Evolutionary conservation across 1,284 basidiomycete species (phyloP).

Genomic region (Paramarasmius palmivorus): DNA sequence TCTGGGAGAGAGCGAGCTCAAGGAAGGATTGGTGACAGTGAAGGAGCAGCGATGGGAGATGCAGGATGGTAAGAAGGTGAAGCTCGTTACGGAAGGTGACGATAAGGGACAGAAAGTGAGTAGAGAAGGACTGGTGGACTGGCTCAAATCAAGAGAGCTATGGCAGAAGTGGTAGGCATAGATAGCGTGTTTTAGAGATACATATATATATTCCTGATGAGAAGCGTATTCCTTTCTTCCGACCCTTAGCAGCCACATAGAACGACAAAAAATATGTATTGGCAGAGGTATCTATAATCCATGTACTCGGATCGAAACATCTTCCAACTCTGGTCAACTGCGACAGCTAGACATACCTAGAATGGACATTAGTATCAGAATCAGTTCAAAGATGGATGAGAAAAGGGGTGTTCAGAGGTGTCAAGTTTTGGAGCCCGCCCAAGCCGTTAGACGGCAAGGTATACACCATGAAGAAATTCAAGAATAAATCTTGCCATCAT

Average conservation of each 20-base stretch:
- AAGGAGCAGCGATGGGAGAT: constrained; percentile 91
- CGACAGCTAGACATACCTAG: no score
- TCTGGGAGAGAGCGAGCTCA: constrained; percentile 85
- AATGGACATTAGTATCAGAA: no score
- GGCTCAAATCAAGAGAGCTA: constrained; percentile 57
- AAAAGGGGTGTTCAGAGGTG: constrained; percentile 72
- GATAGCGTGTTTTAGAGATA: neutral
- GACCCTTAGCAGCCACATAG: no score
- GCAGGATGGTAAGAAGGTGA: constrained; percentile 71
- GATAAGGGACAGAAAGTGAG: constrained; percentile 72
- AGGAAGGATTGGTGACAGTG: constrained; percentile 82
- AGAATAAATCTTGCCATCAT: constrained; percentile 55
- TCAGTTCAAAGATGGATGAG: constrained; percentile 27
- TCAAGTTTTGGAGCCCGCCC: constrained; percentile 79
- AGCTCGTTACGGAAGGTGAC: constrained; percentile 50
- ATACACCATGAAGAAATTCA: constrained; percentile 92
- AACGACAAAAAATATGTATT: no score
- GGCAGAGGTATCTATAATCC: no score
- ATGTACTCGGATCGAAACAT: no score
- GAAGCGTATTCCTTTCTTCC: no score
- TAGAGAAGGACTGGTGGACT: constrained; percentile 69
- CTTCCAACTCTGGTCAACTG: no score
- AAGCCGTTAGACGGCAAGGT: constrained; percentile 38
- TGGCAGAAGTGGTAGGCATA: constrained; percentile 43
- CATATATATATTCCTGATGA: neutral